phyloP scores from a whole-genome alignment of 2,329 filamentous ascomycete genomes.

The Sclerotinia spermophila region DNA sequence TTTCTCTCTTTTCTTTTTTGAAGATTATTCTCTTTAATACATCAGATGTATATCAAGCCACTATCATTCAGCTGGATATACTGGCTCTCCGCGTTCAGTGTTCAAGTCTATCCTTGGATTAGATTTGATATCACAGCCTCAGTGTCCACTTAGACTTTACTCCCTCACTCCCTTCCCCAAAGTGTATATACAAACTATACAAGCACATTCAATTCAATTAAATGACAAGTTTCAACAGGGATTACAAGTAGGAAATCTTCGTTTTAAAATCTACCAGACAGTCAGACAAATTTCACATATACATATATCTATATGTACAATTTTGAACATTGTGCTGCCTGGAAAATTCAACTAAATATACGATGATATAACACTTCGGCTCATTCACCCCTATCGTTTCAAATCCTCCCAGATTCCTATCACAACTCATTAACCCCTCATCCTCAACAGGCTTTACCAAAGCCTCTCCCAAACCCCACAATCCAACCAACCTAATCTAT shows the following conservation, averaged over 20 bases:
- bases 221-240: no score
- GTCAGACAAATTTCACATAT: background rate
- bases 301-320: background rate
- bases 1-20: no score
- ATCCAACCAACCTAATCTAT: conserved; percentile 41
- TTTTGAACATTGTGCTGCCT: background rate
- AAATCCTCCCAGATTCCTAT: background rate
- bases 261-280: background rate
- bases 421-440: background rate
- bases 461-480: background rate
- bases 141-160: no score
- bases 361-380: background rate
- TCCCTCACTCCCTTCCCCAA: no score
- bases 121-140: no score
- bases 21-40: no score
- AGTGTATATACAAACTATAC: no score
- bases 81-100: no score
- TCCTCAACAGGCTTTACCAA: background rate
- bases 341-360: background rate
- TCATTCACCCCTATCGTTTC: background rate
- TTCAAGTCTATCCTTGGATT: no score
- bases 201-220: no score
- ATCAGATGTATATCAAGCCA: no score
- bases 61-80: no score
- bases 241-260: background rate